These are phyloP conservation scores for Lantana camara DNA, from an alignment of 257 asterid species.

Conservation along the genomic window DNA sequence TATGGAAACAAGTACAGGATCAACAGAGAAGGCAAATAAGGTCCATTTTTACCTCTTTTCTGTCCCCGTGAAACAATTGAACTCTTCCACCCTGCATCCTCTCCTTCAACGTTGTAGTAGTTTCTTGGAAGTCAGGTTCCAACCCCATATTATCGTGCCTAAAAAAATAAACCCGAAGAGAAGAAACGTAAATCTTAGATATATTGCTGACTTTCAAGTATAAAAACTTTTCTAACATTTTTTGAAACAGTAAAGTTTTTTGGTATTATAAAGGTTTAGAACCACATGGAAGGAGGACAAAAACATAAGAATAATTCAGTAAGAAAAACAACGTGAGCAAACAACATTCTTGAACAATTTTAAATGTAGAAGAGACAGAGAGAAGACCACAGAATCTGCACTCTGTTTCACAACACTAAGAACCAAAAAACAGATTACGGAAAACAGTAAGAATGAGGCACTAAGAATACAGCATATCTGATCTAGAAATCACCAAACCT, in stretches of 20 bases:
- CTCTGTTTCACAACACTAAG: too few species aligned
- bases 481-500: not conserved
- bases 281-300: too few species aligned
- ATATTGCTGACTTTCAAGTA: too few species aligned
- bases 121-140: not conserved
- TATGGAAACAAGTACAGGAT: too few species aligned
- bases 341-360: not conserved
- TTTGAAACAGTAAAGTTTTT: not conserved
- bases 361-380: not conserved
- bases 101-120: slow-evolving; percentile 18
- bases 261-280: not conserved
- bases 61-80: slow-evolving; percentile 11
- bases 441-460: too few species aligned
- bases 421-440: too few species aligned
- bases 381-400: too few species aligned
- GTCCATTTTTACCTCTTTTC: not conserved
- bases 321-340: not conserved
- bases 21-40: not conserved
- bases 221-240: too few species aligned
- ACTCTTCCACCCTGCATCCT: slow-evolving; percentile 9
- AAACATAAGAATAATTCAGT: not conserved
- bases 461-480: not conserved
- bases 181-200: not conserved
- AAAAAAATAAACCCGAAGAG: not conserved
- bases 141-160: not conserved